These are phyloP conservation scores for Aureoboletus auriporus DNA, from an alignment of 768 basidiomycete genomes.

Conservation along the genomic window DNA sequence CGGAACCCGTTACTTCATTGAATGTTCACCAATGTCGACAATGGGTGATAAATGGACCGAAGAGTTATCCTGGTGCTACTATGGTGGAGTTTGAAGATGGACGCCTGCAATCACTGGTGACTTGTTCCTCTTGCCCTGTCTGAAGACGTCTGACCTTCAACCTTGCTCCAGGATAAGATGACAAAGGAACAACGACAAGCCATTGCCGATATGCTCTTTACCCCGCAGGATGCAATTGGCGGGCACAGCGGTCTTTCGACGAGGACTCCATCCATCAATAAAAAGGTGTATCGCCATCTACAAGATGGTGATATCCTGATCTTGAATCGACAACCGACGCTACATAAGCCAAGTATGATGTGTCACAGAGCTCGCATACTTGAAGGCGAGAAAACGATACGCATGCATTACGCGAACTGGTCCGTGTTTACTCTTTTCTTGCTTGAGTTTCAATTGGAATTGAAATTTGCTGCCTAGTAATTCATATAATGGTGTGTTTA, in stretches of 20 bases:
- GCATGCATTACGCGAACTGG: conserved; percentile 99
- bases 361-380: conserved; percentile 89
- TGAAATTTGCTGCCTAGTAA: conserved; percentile 52
- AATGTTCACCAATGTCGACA: conserved; percentile 88
- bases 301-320: conserved; percentile 93
- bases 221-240: conserved; percentile 69
- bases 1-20: conserved; percentile 90
- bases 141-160: conserved; percentile 2
- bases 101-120: conserved; percentile 75
- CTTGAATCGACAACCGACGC: conserved; percentile 94
- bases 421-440: conserved; percentile 34
- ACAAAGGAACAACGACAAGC: conserved; percentile 88
- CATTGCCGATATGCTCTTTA: conserved; percentile 91
- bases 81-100: conserved; percentile 97
- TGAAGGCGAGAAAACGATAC: conserved; percentile 95
- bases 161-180: conserved; percentile 64
- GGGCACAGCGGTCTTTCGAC: conserved; percentile 62
- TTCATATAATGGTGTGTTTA: conserved; percentile 84
- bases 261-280: conserved; percentile 78
- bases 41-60: conserved; percentile 87
- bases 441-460: background rate
- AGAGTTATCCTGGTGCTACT: conserved; percentile 86
- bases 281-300: conserved; percentile 96
- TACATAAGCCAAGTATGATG: conserved; percentile 99
- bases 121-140: background rate